Conservation (phyloP, 495 filamentous ascomycete species). For the Podospora fimiseda region DNA sequence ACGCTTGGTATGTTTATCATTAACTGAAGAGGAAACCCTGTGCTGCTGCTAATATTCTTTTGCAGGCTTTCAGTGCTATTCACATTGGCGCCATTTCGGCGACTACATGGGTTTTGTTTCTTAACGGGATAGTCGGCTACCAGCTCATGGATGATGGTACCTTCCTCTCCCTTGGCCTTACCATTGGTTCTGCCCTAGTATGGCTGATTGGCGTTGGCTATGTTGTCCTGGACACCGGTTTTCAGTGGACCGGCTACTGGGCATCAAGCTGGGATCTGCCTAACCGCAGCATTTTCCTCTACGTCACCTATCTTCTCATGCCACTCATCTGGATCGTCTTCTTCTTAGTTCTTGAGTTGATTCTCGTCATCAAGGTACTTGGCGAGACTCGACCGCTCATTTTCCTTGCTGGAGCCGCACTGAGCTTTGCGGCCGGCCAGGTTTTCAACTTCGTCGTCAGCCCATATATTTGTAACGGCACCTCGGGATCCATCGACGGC, state of each 20-base stretch:
- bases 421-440: conserved; percentile 87
- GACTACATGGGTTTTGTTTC: conserved; percentile 81
- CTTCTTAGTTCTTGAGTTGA: conserved; percentile 75
- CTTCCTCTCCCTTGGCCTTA: conserved; percentile 67
- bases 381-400: conserved; percentile 85
- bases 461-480: conserved; percentile 77
- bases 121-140: conserved; percentile 89
- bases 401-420: conserved; percentile 63
- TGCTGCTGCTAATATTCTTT: conserved; percentile 7
- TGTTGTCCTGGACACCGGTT: conserved; percentile 90
- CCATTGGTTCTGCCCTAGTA: conserved; percentile 57
- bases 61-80: conserved; percentile 81
- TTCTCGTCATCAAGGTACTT: conserved; percentile 76
- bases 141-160: conserved; percentile 95
- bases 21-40: neutral
- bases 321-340: conserved; percentile 81
- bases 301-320: conserved; percentile 86
- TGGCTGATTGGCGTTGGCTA: conserved; percentile 91
- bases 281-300: conserved; percentile 77
- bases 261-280: conserved; percentile 45
- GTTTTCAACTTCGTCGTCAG: conserved; percentile 95
- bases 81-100: conserved; percentile 87
- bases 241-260: conserved; percentile 77
- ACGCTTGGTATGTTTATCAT: conserved; percentile 50
- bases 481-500: conserved; percentile 81